Percentiles rank a stretch among this genome's conserved stretches.
Conservation (phyloP, 352 stramenopile genomes). For the Phytophthora chlamydospora region DNA sequence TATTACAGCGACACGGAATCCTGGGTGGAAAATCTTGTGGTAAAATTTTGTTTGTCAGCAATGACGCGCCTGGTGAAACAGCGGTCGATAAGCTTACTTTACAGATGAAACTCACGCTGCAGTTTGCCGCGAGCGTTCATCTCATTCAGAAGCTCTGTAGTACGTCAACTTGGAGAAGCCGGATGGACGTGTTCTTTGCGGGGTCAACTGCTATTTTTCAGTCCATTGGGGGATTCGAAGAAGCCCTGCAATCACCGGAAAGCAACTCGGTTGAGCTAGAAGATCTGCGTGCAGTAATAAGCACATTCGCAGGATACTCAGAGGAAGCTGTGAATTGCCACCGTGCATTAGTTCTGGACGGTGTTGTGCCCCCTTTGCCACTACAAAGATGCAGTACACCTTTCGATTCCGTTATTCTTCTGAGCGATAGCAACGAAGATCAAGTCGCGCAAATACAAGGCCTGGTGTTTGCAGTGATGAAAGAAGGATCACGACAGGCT, state of each 20-base stretch:
- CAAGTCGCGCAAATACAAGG: slow-evolving; percentile 15
- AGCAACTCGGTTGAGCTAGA: background rate
- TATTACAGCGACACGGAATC: slow-evolving; percentile 23
- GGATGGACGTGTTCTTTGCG: slow-evolving; percentile 20
- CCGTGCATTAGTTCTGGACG: slow-evolving; percentile 10
- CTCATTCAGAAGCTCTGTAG: slow-evolving; percentile 40
- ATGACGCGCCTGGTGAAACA: background rate
- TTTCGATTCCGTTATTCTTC: slow-evolving; percentile 23
- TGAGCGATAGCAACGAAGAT: slow-evolving; percentile 11
- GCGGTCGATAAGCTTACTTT: background rate
- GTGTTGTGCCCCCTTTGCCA: background rate
- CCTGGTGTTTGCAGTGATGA: slow-evolving; percentile 20
- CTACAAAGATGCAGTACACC: slow-evolving; percentile 5
- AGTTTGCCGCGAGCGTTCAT: slow-evolving; percentile 29
- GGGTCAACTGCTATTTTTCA: slow-evolving; percentile 7
- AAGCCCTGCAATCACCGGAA: slow-evolving; percentile 7
- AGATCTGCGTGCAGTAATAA: slow-evolving; percentile 13
- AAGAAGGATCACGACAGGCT: slow-evolving; percentile 11
- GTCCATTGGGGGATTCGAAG: background rate
- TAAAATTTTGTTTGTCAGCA: background rate
- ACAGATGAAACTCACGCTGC: slow-evolving; percentile 19
- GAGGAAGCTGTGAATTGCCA: slow-evolving; percentile 31
- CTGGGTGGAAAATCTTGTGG: slow-evolving; percentile 4
- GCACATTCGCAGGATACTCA: slow-evolving; percentile 26
- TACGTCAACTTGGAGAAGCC: slow-evolving; percentile 21